Conservation (phyloP, 2,329 filamentous ascomycete species). For the Scytalidium lignicola region DNA sequence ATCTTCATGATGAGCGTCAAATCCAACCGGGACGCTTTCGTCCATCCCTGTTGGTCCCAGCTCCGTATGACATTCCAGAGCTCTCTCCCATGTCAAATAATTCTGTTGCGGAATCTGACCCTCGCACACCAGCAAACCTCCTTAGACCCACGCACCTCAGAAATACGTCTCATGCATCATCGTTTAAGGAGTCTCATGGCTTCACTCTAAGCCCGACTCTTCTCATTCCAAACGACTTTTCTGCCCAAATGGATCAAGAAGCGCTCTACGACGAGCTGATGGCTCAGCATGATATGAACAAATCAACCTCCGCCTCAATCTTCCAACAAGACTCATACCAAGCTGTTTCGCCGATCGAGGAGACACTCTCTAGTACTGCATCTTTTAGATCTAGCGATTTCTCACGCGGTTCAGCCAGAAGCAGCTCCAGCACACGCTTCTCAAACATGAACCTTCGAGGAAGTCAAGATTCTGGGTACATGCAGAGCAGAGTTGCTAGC, state of each 20-base stretch:
- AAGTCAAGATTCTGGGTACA: constrained; percentile 24
- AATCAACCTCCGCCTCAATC: constrained; percentile 16
- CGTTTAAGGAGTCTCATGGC: constrained; percentile 54
- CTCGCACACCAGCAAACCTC: constrained; percentile 20
- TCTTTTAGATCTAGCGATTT: constrained; percentile 27
- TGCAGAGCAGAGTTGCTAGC: constrained; percentile 14
- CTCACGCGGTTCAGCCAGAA: constrained; percentile 23
- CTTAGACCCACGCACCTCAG: constrained; percentile 17
- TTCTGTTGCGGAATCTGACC: constrained; percentile 20
- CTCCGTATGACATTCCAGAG: constrained; percentile 22
- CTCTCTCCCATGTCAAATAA: constrained; percentile 24
- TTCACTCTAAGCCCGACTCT: constrained; percentile 57
- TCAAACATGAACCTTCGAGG: constrained; percentile 18
- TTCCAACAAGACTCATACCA: constrained; percentile 19
- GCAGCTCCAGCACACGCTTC: constrained; percentile 22
- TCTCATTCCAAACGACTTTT: constrained; percentile 56
- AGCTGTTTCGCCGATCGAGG: constrained; percentile 24
- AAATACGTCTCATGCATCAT: constrained; percentile 39
- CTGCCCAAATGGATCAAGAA: constrained; percentile 43
- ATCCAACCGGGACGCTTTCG: constrained; percentile 24
- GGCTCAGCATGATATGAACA: constrained; percentile 11
- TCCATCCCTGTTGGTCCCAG: constrained; percentile 23
- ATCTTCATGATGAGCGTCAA: constrained; percentile 17
- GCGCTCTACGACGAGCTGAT: constrained; percentile 19
- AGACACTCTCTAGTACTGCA: constrained; percentile 21